Base-by-base conservation (phyloP, 331 rosid genomes). In the Rhamnella rubrinervis region DNA sequence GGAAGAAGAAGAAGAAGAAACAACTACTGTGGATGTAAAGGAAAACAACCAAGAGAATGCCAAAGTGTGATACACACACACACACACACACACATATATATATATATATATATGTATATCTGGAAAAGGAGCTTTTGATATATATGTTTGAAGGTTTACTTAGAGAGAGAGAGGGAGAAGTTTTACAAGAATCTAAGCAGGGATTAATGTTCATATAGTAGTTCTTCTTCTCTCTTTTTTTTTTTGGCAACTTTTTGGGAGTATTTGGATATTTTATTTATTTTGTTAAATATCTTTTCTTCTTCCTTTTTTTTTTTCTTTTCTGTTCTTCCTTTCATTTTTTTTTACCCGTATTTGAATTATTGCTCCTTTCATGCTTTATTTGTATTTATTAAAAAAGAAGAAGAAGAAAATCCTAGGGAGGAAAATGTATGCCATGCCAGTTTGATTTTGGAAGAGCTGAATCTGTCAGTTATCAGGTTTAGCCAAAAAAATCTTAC, bases 1-100 rank as follows among this genome's bases (percentile, higher is more conserved):
- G 13, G 49, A 10, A 44, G 13, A 44, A 12, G 83, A 73, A 75
- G 71, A 55, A 65, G 53, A 70, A 66, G 37, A 21, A 59, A 59
- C 59, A 59, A 59, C 59, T 8, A 52, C 63, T 26, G 17, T 31
- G 40, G 63, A 15, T 14, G 63, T 13, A 8, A 59, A 59, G 40
- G 40, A 18, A 59, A 26, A 13, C 39, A 26, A 12, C 19, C n/a
- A 62, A 62, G 66, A 62, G 50, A 62, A 15, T 62, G 17, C 66
- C 14, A 62, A 39, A 62, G 66, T 62, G 9, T 39, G 66, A 62
- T n/a, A 19, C 12, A 38, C 11, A 18, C 21, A 23, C 20, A 53
- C 5, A 38, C 19, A 6, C 19, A 38, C 2, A 15, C 1, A 40
- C 13, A 14, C 2, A 38, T 2, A 8, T 9, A 40, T 39, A n/a